phyloP scores from a whole-genome alignment of 129 eudicot genomes.

The Apium graveolens region DNA sequence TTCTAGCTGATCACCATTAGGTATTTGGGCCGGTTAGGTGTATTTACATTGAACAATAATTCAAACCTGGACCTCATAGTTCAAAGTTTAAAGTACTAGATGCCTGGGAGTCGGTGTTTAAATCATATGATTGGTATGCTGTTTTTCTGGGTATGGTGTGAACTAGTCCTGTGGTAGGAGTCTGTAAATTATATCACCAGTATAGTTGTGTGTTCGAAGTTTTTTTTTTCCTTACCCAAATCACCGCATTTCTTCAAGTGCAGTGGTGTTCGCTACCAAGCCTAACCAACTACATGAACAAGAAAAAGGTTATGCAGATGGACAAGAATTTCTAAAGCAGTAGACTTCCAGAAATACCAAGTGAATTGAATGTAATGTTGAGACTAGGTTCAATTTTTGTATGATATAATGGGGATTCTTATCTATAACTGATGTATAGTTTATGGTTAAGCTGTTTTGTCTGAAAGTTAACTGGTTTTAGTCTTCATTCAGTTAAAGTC shows the following conservation, averaged over 20 bases:
- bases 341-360: not conserved
- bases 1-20: not conserved
- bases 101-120: not conserved
- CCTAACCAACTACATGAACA: too few species aligned
- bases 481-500: too few species aligned
- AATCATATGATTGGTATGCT: not conserved
- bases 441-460: too few species aligned
- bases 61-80: not conserved
- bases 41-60: not conserved
- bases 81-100: not conserved
- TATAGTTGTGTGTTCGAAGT: not conserved
- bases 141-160: not conserved
- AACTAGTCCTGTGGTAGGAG: not conserved
- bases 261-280: not conserved
- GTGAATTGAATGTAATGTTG: not conserved
- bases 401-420: too few species aligned
- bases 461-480: too few species aligned
- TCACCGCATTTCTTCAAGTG: not conserved
- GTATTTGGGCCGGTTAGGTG: not conserved
- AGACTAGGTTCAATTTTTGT: too few species aligned
- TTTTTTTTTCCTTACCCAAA: not conserved
- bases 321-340: not conserved
- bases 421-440: too few species aligned
- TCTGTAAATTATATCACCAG: not conserved
- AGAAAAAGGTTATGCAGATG: not conserved